Evolutionary conservation across 2,329 filamentous ascomycete species (phyloP).

Genomic region (Stachybotrys chlorohalonatus): DNA sequence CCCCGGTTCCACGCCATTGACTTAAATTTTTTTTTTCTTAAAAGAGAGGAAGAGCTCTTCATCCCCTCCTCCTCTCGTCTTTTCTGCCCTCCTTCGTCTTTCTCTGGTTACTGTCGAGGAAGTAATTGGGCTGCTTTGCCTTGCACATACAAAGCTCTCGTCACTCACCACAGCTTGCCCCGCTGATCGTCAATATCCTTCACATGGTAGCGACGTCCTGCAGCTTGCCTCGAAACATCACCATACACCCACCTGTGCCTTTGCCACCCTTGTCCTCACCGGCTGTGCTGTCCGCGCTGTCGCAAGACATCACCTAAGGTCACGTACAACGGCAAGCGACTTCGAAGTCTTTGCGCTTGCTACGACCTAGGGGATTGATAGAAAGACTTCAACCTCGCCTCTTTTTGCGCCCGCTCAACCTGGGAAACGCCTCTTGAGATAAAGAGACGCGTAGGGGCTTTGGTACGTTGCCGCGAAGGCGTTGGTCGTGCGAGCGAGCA

Average conservation of each 20-base stretch:
- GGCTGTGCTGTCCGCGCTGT: background rate
- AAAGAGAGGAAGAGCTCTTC: background rate
- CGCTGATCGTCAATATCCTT: too few species aligned
- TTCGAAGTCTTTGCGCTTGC: constrained; percentile 60
- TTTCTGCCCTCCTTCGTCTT: background rate
- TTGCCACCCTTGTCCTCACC: background rate
- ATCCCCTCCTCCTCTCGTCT: background rate
- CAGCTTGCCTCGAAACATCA: too few species aligned
- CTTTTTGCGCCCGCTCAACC: background rate
- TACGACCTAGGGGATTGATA: constrained; percentile 33
- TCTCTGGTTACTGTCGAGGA: too few species aligned
- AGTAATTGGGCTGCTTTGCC: too few species aligned
- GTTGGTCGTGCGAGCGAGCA: background rate
- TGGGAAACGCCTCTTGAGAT: background rate
- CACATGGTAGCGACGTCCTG: too few species aligned
- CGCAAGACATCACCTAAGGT: background rate
- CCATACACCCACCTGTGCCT: too few species aligned
- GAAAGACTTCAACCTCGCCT: constrained; percentile 40
- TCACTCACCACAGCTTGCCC: too few species aligned
- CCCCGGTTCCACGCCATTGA: background rate
- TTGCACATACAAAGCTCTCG: too few species aligned
- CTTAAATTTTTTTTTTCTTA: background rate
- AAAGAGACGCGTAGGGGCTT: background rate
- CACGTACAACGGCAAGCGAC: constrained; percentile 43
- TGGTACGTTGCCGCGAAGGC: background rate